Evolutionary conservation across 805 yeast species (phyloP).

Genomic region (Lachancea meyersii): DNA sequence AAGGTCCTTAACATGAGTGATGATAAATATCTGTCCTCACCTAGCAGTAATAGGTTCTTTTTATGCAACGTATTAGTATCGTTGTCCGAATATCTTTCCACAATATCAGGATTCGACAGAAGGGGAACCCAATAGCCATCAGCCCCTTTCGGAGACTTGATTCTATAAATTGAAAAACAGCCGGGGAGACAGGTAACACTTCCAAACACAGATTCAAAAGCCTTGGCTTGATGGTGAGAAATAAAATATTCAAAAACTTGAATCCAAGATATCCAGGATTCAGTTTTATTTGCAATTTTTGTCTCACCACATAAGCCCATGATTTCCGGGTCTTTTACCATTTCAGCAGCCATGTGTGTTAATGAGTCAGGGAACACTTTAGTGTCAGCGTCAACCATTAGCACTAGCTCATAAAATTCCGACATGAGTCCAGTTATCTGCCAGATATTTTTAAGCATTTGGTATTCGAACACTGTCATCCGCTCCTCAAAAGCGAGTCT

Average conservation of each 20-base stretch:
- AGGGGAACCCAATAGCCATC: constrained; percentile 90
- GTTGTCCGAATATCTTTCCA: constrained; percentile 84
- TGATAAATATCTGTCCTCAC: constrained; percentile 84
- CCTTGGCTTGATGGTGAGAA: constrained; percentile 91
- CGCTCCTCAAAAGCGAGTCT: constrained; percentile 85
- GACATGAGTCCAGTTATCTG: constrained; percentile 80
- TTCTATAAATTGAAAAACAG: constrained; percentile 87
- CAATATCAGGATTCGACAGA: constrained; percentile 87
- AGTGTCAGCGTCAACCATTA: constrained; percentile 96
- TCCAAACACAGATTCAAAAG: constrained; percentile 91
- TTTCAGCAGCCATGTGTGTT: constrained; percentile 84
- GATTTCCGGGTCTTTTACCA: constrained; percentile 77
- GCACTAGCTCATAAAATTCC: constrained; percentile 68
- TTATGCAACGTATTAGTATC: constrained; percentile 77
- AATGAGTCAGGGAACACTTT: constrained; percentile 79
- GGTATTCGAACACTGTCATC: constrained; percentile 86
- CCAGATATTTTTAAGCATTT: constrained; percentile 69
- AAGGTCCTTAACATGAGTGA: constrained; percentile 83
- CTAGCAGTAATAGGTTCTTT: constrained; percentile 76
- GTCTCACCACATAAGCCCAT: constrained; percentile 97
- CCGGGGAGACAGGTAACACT: constrained; percentile 95
- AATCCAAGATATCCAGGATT: constrained; percentile 85
- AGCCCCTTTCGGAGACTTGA: constrained; percentile 78
- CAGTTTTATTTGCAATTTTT: constrained; percentile 74
- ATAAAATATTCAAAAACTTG: constrained; percentile 92